phyloP scores from a whole-genome alignment of 768 basidiomycete genomes.

The Lentinus brumalis region DNA sequence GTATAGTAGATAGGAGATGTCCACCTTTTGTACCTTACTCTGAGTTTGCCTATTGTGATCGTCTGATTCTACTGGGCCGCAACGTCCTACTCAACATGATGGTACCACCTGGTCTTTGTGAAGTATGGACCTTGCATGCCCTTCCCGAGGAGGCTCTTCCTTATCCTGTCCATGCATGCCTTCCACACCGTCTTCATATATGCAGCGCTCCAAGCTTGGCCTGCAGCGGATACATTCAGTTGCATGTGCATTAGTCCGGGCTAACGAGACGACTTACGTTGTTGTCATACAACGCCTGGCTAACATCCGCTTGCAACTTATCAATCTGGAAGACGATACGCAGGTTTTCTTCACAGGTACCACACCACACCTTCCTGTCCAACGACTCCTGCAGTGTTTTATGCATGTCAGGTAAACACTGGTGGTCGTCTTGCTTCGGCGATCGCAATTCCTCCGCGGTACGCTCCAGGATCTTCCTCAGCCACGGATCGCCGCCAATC shows the following conservation, averaged over 20 bases:
- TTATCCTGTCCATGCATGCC: no score
- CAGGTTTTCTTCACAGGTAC: background rate
- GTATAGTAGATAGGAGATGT: background rate
- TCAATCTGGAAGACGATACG: background rate
- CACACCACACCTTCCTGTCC: background rate
- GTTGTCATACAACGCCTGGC: background rate
- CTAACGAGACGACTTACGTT: background rate
- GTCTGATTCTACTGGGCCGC: no score
- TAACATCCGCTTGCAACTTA: background rate
- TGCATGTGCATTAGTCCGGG: no score
- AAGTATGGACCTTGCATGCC: no score
- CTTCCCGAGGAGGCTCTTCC: no score
- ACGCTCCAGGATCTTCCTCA: background rate
- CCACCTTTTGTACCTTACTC: background rate
- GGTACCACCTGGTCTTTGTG: no score
- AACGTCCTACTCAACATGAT: no score
- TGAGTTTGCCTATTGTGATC: background rate
- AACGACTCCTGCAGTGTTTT: background rate
- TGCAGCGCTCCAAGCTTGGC: no score
- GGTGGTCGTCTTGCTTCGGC: background rate
- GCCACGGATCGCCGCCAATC: background rate
- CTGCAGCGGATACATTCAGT: no score
- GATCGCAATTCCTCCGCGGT: background rate
- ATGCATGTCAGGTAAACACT: background rate
- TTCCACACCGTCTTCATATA: no score